These are phyloP conservation scores for Sphaerulina populicola DNA, from an alignment of 2,329 filamentous ascomycete species.

Conservation along the genomic window DNA sequence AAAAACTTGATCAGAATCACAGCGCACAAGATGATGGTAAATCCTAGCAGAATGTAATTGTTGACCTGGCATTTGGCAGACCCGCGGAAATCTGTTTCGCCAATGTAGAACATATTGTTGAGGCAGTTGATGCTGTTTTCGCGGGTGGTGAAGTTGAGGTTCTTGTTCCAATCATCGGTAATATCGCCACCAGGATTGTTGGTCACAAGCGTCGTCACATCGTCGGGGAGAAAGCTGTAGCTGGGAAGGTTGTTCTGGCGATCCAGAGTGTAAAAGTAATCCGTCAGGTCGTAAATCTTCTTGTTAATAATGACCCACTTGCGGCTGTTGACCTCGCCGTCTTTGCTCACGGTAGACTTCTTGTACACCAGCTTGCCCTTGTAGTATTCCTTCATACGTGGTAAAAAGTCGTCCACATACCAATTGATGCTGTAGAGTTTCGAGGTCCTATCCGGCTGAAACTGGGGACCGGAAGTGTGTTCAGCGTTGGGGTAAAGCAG, in stretches of 20 bases:
- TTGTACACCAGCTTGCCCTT: conserved; percentile 78
- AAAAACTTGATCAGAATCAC: conserved; percentile 86
- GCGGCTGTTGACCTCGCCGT: conserved; percentile 60
- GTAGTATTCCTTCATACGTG: conserved; percentile 74
- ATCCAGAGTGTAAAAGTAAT: conserved; percentile 76
- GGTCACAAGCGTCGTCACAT: conserved; percentile 60
- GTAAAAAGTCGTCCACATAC: conserved; percentile 68
- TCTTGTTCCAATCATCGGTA: conserved; percentile 53
- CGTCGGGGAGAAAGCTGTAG: conserved; percentile 65
- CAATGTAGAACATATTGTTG: conserved; percentile 72
- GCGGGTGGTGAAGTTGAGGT: conserved; percentile 47
- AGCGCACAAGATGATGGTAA: conserved; percentile 71
- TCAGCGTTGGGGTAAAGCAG: conserved; percentile 39
- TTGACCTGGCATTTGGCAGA: conserved; percentile 71
- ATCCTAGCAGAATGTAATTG: conserved; percentile 80
- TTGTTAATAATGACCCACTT: conserved; percentile 73
- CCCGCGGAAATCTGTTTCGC: conserved; percentile 75
- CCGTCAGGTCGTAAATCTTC: conserved; percentile 76
- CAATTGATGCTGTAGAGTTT: conserved; percentile 58
- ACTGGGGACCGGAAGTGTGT: conserved; percentile 61
- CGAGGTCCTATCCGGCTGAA: conserved; percentile 47
- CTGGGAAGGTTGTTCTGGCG: conserved; percentile 43
- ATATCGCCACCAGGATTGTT: conserved; percentile 74
- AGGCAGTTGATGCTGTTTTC: conserved; percentile 71
- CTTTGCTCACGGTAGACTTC: conserved; percentile 48